Conservation (phyloP, 1,139 yeast genomes). For the Geotrichum carabidarum region DNA sequence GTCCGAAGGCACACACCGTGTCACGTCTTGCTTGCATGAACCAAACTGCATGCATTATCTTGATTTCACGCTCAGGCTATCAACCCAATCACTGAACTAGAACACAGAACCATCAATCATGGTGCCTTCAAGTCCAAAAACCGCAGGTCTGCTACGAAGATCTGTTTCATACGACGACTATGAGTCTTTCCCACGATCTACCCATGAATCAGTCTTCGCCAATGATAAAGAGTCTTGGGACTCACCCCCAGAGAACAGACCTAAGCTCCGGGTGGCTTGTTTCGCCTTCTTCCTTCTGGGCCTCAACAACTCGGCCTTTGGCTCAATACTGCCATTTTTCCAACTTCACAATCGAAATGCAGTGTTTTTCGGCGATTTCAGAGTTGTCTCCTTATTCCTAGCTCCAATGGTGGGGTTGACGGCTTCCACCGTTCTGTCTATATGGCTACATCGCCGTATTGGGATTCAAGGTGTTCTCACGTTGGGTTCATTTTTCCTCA, state of each 20-base stretch:
- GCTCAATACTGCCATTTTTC: constrained; percentile 46
- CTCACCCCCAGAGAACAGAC: constrained; percentile 13
- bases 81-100: background rate
- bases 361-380: constrained; percentile 8
- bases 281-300: constrained; percentile 33
- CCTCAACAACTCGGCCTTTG: constrained; percentile 46
- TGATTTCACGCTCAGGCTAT: no score
- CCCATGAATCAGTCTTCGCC: constrained; percentile 9
- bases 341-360: constrained; percentile 33
- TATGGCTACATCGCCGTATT: constrained; percentile 38
- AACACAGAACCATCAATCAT: background rate
- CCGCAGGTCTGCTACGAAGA: constrained; percentile 1
- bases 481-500: constrained; percentile 37
- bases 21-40: background rate
- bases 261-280: constrained; percentile 27
- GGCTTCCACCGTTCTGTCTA: constrained; percentile 34
- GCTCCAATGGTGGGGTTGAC: constrained; percentile 35
- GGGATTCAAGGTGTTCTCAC: constrained; percentile 43
- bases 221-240: constrained; percentile 18
- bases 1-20: background rate
- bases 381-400: constrained; percentile 20
- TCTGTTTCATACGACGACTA: constrained; percentile 14
- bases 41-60: no score
- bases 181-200: constrained; percentile 15
- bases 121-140: background rate